Evolutionary conservation across 768 basidiomycete species (phyloP).

Genomic region (Thelephora aurantiotincta): DNA sequence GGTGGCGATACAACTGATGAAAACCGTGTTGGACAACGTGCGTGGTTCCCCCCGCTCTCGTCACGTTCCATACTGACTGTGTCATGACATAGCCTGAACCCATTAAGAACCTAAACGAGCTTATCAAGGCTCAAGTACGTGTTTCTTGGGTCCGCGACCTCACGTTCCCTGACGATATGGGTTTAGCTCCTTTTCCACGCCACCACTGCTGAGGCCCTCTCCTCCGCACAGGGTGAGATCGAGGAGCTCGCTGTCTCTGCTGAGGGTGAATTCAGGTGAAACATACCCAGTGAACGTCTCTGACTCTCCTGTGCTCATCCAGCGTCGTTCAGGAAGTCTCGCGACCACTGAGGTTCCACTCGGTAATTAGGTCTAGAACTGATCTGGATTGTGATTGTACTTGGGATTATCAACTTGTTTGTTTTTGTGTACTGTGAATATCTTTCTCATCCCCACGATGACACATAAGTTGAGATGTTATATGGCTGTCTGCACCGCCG

Average conservation of each 20-base stretch:
- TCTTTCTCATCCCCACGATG: too few species aligned
- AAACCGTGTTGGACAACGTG: conserved; percentile 96
- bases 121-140: conserved; percentile 75
- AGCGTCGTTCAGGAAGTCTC: conserved; percentile 51
- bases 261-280: conserved; percentile 86
- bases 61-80: neutral
- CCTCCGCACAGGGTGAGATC: conserved; percentile 78
- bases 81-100: conserved; percentile 66
- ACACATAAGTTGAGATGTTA: too few species aligned
- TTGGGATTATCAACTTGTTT: too few species aligned
- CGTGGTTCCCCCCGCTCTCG: conserved; percentile 14
- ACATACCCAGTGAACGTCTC: conserved; percentile 1
- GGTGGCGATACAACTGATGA: conserved; percentile 92
- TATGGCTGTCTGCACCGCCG: too few species aligned
- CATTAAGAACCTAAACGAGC: conserved; percentile 83
- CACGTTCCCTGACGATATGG: neutral
- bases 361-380: neutral
- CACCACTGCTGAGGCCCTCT: conserved; percentile 66
- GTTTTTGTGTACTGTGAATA: too few species aligned
- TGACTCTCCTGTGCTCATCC: neutral
- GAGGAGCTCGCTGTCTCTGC: conserved; percentile 88
- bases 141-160: neutral
- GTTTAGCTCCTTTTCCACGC: conserved; percentile 56
- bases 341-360: conserved; percentile 68
- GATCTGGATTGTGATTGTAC: too few species aligned